These are phyloP conservation scores for Metschnikowia lachancei DNA, from an alignment of 805 yeast species.

Conservation along the genomic window DNA sequence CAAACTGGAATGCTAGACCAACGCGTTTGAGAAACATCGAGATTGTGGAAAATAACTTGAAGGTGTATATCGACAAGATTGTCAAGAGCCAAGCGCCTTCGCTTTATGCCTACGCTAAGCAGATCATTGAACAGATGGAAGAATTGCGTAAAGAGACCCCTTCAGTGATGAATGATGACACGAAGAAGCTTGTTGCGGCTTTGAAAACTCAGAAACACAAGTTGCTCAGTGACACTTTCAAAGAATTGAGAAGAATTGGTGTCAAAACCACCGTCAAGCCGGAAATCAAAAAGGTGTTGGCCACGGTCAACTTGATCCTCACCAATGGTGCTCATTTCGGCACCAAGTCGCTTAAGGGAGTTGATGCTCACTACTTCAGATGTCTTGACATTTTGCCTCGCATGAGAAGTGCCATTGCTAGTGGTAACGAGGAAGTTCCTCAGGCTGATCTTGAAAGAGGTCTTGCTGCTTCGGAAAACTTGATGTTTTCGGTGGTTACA, in stretches of 20 bases:
- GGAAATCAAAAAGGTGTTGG: slow-evolving; percentile 61
- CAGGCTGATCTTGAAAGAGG: slow-evolving; percentile 70
- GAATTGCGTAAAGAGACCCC: slow-evolving; percentile 79
- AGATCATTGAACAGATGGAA: slow-evolving; percentile 55
- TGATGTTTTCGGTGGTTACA: slow-evolving; percentile 56
- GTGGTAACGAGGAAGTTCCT: slow-evolving; percentile 72
- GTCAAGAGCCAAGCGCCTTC: slow-evolving; percentile 41
- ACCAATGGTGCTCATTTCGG: slow-evolving; percentile 50
- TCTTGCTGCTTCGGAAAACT: slow-evolving; percentile 70
- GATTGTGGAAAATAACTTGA: slow-evolving; percentile 56
- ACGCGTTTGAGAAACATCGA: slow-evolving; percentile 50
- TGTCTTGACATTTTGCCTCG: slow-evolving; percentile 79
- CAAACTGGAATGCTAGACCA: slow-evolving; percentile 58
- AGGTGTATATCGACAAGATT: slow-evolving; percentile 40
- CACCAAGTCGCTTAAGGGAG: slow-evolving; percentile 33
- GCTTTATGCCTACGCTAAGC: slow-evolving; percentile 54
- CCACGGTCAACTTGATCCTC: slow-evolving; percentile 60
- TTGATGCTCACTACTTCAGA: slow-evolving; percentile 59
- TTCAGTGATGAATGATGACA: slow-evolving; percentile 60
- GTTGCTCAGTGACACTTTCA: slow-evolving; percentile 70
- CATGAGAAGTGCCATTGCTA: slow-evolving; percentile 60
- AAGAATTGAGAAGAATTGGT: slow-evolving; percentile 75
- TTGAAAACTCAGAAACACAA: slow-evolving; percentile 80
- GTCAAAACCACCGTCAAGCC: slow-evolving; percentile 62
- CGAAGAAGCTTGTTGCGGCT: slow-evolving; percentile 61